Conservation (phyloP, 345 rosid species). For the Fremontodendron californicum region DNA sequence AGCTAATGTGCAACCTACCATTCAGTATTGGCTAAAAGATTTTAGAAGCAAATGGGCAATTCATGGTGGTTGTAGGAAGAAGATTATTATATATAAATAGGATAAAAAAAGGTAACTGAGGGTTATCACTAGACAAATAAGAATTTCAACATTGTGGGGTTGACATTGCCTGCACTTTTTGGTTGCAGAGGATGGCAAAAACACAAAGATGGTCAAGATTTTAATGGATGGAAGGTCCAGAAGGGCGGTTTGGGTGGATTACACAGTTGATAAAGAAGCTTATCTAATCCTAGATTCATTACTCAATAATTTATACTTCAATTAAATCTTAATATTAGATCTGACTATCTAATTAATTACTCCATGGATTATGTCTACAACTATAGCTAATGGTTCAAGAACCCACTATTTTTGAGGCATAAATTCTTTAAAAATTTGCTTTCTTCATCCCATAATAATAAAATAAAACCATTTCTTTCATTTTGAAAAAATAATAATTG, state of each 20-base stretch:
- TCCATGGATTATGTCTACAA: no score
- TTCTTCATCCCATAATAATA: neutral
- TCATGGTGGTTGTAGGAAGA: slow-evolving; percentile 16
- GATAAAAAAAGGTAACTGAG: slow-evolving; percentile 3
- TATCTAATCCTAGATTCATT: neutral
- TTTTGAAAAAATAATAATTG: neutral
- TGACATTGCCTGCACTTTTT: slow-evolving; percentile 28
- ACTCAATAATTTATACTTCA: neutral
- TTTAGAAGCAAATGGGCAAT: slow-evolving; percentile 17
- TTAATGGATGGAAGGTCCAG: slow-evolving; percentile 10
- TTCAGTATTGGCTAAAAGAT: neutral
- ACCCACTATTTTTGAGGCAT: neutral
- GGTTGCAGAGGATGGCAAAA: slow-evolving; percentile 15
- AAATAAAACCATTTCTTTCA: neutral
- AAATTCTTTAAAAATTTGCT: neutral
- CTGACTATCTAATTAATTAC: neutral
- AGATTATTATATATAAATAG: neutral
- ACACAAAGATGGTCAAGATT: slow-evolving; percentile 21
- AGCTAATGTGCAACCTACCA: slow-evolving; percentile 21
- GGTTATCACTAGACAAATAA: slow-evolving; percentile 2
- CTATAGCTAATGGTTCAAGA: neutral
- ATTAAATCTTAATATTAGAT: neutral
- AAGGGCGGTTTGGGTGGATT: neutral
- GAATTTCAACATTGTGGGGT: slow-evolving; percentile 31
- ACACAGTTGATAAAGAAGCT: neutral